phyloP scores from a whole-genome alignment of 75 land plant species.

The Azolla pinnata region DNA sequence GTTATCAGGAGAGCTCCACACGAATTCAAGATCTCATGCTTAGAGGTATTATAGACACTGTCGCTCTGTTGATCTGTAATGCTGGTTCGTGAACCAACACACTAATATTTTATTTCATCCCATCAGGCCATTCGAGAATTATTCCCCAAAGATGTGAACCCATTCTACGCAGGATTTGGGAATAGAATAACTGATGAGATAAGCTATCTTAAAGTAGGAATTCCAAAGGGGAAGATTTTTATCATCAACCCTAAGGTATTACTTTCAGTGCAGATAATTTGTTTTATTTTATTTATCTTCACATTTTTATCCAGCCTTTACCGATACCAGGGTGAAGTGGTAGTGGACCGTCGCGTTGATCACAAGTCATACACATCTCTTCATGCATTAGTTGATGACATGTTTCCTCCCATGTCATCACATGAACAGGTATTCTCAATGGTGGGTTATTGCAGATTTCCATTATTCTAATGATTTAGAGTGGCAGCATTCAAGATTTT shows the following conservation, averaged over 20 bases:
- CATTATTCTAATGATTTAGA: not conserved
- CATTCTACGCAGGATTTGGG: constrained; percentile 49
- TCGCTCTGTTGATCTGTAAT: too few species aligned
- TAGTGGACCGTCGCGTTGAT: constrained; percentile 59
- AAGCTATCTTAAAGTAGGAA: constrained; percentile 45
- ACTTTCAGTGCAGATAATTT: not conserved
- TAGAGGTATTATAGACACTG: constrained; percentile 35
- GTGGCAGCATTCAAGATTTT: not conserved
- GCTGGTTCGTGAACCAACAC: not conserved
- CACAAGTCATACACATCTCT: constrained; percentile 81
- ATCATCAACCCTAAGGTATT: constrained; percentile 45
- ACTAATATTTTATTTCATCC: not conserved
- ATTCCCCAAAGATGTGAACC: constrained; percentile 35
- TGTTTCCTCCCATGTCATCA: constrained; percentile 73
- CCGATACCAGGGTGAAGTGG: constrained; percentile 68
- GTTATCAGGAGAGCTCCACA: constrained; percentile 41
- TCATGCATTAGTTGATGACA: constrained; percentile 77
- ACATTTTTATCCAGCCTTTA: not conserved
- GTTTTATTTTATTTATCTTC: not conserved
- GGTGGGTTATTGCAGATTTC: not conserved
- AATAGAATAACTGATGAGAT: constrained; percentile 43
- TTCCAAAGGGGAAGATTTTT: constrained; percentile 45
- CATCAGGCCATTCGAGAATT: constrained; percentile 31
- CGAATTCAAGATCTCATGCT: constrained; percentile 41
- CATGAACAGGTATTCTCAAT: constrained; percentile 56